Percentiles rank a stretch among this genome's conserved stretches.
phyloP scores from a whole-genome alignment of 73 alveolate genomes.

The Symbiodinium natans region DNA sequence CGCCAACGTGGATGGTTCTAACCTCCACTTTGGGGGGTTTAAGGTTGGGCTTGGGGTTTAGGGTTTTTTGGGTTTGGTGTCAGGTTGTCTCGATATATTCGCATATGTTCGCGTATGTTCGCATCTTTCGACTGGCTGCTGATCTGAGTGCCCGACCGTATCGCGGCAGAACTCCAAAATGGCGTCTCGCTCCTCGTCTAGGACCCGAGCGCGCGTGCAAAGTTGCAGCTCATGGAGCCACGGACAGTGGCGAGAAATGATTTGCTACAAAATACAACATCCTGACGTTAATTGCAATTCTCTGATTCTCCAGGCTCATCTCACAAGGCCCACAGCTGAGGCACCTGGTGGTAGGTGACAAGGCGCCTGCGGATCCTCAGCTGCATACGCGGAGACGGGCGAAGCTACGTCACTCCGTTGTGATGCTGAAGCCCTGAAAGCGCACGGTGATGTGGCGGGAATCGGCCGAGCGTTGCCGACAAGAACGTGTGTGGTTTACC shows the following conservation, averaged over 20 bases:
- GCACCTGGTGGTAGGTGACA: conserved; percentile 81
- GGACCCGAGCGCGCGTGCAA: too few relatives aligned
- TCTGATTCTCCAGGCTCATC: not conserved
- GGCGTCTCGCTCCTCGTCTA: conserved; percentile 77
- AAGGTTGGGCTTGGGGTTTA: not conserved
- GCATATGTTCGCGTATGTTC: too few relatives aligned
- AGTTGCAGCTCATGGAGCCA: too few relatives aligned
- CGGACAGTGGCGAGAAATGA: too few relatives aligned
- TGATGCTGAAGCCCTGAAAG: not conserved
- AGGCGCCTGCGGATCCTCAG: conserved; percentile 78
- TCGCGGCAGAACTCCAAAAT: conserved; percentile 62
- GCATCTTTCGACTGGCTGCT: too few relatives aligned
- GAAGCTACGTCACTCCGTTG: not conserved
- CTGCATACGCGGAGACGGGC: not conserved
- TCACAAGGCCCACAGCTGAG: not conserved
- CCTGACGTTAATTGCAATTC: too few relatives aligned
- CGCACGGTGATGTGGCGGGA: not conserved
- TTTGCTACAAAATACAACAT: too few relatives aligned
- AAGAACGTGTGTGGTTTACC: too few relatives aligned
- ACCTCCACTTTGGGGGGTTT: conserved; percentile 2
- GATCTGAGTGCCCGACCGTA: conserved; percentile 3
- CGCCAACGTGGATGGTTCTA: conserved; percentile 82
- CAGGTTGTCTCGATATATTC: too few relatives aligned
- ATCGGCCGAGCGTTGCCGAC: too few relatives aligned
- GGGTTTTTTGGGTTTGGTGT: too few relatives aligned